phyloP scores from a whole-genome alignment of 1,139 yeast genomes.

The Yamadazyma sp. region DNA sequence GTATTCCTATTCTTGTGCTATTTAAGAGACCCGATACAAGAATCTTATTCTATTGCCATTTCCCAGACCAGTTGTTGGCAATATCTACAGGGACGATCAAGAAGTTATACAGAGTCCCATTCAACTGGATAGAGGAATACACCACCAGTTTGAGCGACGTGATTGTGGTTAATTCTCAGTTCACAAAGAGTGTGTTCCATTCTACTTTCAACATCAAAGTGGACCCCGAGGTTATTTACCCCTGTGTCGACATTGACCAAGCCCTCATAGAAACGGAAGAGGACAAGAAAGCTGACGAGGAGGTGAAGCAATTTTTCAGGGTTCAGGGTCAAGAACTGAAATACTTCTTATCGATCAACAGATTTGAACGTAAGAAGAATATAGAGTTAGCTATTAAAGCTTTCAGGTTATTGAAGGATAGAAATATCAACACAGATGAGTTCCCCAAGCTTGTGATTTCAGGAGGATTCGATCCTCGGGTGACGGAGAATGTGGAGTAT shows the following conservation, averaged over 20 bases:
- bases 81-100: slow-evolving; percentile 56
- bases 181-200: slow-evolving; percentile 70
- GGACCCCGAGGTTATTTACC: slow-evolving; percentile 77
- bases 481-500: slow-evolving; percentile 74
- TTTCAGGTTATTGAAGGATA: slow-evolving; percentile 41
- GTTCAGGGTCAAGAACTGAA: slow-evolving; percentile 20
- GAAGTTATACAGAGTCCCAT: slow-evolving; percentile 71
- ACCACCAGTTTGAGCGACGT: slow-evolving; percentile 76
- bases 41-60: slow-evolving; percentile 87
- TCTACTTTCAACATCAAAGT: slow-evolving; percentile 55
- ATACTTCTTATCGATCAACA: slow-evolving; percentile 72
- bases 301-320: slow-evolving; percentile 33
- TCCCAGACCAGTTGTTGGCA: slow-evolving; percentile 86
- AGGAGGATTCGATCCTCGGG: slow-evolving; percentile 89
- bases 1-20: slow-evolving; percentile 70
- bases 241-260: slow-evolving; percentile 65
- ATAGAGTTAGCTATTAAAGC: slow-evolving; percentile 74
- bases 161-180: slow-evolving; percentile 82
- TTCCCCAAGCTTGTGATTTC: slow-evolving; percentile 59
- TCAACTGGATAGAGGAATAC: slow-evolving; percentile 78
- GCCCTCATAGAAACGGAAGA: slow-evolving; percentile 17
- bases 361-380: slow-evolving; percentile 87
- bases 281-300: slow-evolving; percentile 23
- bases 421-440: slow-evolving; percentile 9
- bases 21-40: slow-evolving; percentile 43